Evolutionary conservation across 2,329 filamentous ascomycete genomes (phyloP).

Genomic region (Claviceps sp.): DNA sequence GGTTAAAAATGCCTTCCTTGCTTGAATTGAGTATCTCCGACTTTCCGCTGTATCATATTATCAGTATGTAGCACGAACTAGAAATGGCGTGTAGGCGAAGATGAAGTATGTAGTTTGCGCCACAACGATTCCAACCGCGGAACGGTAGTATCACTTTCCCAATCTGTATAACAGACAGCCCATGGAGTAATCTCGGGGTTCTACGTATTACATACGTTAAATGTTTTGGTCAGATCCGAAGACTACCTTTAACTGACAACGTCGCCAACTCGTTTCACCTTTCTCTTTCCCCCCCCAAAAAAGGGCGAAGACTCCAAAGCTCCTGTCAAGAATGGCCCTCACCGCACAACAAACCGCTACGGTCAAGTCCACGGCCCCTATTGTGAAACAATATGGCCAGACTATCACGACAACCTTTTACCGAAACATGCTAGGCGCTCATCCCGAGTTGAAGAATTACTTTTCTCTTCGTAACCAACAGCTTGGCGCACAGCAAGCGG

Average conservation of each 20-base stretch:
- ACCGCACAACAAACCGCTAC: conserved; percentile 52
- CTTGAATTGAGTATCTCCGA: background rate
- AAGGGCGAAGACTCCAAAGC: too few species aligned
- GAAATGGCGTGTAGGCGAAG: background rate
- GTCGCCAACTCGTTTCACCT: too few species aligned
- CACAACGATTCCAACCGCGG: background rate
- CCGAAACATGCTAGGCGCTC: conserved; percentile 47
- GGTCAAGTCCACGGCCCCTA: conserved; percentile 65
- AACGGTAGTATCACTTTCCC: background rate
- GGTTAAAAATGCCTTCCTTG: background rate
- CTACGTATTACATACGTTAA: background rate
- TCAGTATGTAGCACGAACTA: background rate
- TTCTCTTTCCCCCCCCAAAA: too few species aligned
- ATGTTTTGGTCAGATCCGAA: background rate
- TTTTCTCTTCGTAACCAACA: conserved; percentile 60
- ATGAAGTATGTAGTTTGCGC: background rate
- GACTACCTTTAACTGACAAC: background rate
- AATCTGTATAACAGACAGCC: background rate
- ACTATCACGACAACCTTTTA: conserved; percentile 64
- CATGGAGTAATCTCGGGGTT: background rate
- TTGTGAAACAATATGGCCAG: conserved; percentile 54
- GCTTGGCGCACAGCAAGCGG: conserved; percentile 54
- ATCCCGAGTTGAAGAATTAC: conserved; percentile 53
- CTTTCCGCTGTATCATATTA: background rate
- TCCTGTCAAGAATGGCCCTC: conserved; percentile 29